A percentile compares a stretch with the other conserved stretches of the same genome.
Evolutionary conservation across 345 rosid species (phyloP).

Genomic region (Aurinia saxatilis): DNA sequence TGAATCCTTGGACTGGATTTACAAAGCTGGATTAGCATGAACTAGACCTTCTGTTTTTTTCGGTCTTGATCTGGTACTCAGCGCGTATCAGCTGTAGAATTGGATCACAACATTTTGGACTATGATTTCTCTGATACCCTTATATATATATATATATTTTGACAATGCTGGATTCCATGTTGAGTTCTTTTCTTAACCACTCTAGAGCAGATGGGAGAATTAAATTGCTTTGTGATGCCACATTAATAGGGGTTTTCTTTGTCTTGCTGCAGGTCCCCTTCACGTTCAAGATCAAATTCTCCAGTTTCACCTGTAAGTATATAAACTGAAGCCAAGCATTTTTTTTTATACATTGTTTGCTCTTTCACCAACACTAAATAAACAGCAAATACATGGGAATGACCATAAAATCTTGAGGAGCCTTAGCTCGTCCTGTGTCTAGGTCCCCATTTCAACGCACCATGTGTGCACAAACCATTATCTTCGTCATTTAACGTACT

Average conservation of each 20-base stretch:
- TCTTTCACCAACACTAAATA: slow-evolving; percentile 6
- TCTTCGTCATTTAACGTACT: not conserved
- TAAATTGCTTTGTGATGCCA: not conserved
- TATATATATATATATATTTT: not conserved
- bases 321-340: no score
- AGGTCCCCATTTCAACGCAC: not conserved
- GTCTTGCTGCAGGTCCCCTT: slow-evolving; percentile 23
- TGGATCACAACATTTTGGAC: slow-evolving; percentile 13
- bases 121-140: slow-evolving; percentile 6
- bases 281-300: slow-evolving; percentile 55
- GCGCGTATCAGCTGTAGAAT: slow-evolving; percentile 24
- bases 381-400: slow-evolving; percentile 14
- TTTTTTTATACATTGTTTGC: not conserved
- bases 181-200: no score
- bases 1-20: slow-evolving; percentile 30
- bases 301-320: slow-evolving; percentile 57
- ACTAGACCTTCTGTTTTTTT: slow-evolving; percentile 15
- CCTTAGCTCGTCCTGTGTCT: slow-evolving; percentile 7
- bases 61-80: slow-evolving; percentile 19
- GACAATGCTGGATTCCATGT: slow-evolving; percentile 5
- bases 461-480: slow-evolving; percentile 9
- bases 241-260: slow-evolving; percentile 3
- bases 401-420: slow-evolving; percentile 15
- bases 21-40: slow-evolving; percentile 38
- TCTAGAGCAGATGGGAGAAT: no score